A percentile compares a stretch with the other conserved stretches of the same genome.
Evolutionary conservation across 2,329 filamentous ascomycete genomes (phyloP).

Genomic region (Anthostomella pinea): DNA sequence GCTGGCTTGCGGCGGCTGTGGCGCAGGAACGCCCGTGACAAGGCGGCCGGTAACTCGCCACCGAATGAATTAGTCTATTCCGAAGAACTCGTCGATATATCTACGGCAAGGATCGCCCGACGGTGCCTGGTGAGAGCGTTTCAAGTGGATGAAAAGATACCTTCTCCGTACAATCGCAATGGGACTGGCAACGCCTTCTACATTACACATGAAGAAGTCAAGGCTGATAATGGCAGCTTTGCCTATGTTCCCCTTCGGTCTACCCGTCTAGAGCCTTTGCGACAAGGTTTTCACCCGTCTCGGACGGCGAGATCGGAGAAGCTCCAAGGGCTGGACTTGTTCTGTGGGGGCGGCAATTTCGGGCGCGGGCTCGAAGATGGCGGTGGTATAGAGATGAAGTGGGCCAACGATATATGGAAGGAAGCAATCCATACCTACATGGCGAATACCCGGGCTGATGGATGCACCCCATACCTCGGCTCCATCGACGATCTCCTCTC

Average conservation of each 20-base stretch:
- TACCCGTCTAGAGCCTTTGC: slow-evolving; percentile 34
- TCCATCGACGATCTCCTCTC: slow-evolving; percentile 69
- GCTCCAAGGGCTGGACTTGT: slow-evolving; percentile 66
- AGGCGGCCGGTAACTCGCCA: slow-evolving; percentile 26
- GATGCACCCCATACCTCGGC: slow-evolving; percentile 58
- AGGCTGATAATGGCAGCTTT: slow-evolving; percentile 17
- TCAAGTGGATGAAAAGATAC: slow-evolving; percentile 41
- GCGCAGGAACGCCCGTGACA: slow-evolving; percentile 44
- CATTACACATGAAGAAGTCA: slow-evolving; percentile 45
- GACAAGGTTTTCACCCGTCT: slow-evolving; percentile 55
- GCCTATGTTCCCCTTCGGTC: slow-evolving; percentile 35
- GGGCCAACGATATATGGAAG: slow-evolving; percentile 64
- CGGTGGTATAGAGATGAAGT: slow-evolving; percentile 61
- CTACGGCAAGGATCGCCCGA: slow-evolving; percentile 43
- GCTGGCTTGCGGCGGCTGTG: slow-evolving; percentile 50
- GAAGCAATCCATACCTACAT: slow-evolving; percentile 70
- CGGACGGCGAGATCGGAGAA: slow-evolving; percentile 27
- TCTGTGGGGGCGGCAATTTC: slow-evolving; percentile 75
- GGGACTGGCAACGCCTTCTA: slow-evolving; percentile 68
- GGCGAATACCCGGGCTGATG: slow-evolving; percentile 54
- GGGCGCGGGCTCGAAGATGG: slow-evolving; percentile 74
- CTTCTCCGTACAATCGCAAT: slow-evolving; percentile 61
- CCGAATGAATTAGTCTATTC: slow-evolving; percentile 50
- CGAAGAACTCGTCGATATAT: slow-evolving; percentile 30
- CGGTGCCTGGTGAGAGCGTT: slow-evolving; percentile 61